Evolutionary conservation across 257 asterid species (phyloP).

Genomic region (Solanum chmielewskii): DNA sequence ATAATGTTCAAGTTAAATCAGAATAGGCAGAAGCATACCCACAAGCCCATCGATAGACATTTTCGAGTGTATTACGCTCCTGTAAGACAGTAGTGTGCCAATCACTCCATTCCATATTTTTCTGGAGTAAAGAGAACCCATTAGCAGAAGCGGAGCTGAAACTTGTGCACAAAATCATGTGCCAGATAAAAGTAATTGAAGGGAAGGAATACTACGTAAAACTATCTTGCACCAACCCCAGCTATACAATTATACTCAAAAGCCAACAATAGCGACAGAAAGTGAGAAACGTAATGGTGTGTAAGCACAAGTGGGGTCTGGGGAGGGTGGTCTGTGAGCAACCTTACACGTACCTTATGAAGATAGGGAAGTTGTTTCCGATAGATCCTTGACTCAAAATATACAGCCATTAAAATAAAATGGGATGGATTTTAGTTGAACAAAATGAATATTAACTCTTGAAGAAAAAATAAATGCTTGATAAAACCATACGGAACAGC

Average conservation of each 20-base stretch:
- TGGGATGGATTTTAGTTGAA: background rate
- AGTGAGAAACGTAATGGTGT: background rate
- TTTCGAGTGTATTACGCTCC: constrained; percentile 65
- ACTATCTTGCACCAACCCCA: background rate
- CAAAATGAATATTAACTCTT: background rate
- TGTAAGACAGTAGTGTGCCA: constrained; percentile 68
- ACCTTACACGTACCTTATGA: background rate
- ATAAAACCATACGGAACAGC: background rate
- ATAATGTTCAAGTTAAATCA: background rate
- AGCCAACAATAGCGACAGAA: background rate
- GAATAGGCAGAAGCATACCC: constrained; percentile 45
- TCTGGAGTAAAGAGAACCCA: constrained; percentile 28
- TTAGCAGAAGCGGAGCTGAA: background rate
- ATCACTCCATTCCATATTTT: constrained; percentile 63
- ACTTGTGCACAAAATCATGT: background rate
- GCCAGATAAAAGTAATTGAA: background rate
- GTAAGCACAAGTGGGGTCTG: background rate
- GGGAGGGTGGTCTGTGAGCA: background rate
- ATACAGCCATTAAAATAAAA: background rate
- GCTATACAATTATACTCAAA: background rate
- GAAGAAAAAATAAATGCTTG: background rate
- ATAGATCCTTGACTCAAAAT: background rate
- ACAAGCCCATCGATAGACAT: constrained; percentile 86
- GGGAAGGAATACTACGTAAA: background rate
- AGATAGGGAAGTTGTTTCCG: background rate